Evolutionary conservation across 1,284 basidiomycete genomes (phyloP).

Genomic region (Hemileccinum hortonii): DNA sequence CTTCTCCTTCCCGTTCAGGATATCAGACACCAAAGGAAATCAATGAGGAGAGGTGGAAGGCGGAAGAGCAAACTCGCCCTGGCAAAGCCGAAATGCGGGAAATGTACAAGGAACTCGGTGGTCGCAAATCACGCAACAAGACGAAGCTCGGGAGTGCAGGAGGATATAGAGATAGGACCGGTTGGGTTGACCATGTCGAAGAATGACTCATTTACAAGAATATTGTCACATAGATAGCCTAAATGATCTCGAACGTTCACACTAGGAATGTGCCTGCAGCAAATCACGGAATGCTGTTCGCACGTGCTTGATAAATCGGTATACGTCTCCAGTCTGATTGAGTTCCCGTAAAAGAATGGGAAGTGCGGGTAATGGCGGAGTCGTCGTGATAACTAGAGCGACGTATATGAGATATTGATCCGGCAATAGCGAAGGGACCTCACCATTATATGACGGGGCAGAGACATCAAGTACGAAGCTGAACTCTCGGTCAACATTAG

Average conservation of each 20-base stretch:
- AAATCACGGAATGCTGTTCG: slow-evolving; percentile 43
- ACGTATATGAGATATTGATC: neutral
- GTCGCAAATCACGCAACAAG: slow-evolving; percentile 74
- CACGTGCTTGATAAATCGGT: slow-evolving; percentile 58
- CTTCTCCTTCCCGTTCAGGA: slow-evolving; percentile 60
- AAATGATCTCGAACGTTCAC: no score
- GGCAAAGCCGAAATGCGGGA: slow-evolving; percentile 82
- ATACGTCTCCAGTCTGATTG: slow-evolving; percentile 62
- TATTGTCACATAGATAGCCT: neutral
- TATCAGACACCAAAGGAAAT: slow-evolving; percentile 76
- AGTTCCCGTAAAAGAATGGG: slow-evolving; percentile 63
- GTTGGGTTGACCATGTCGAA: slow-evolving; percentile 52
- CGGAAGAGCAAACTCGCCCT: slow-evolving; percentile 56
- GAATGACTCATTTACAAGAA: slow-evolving; percentile 16
- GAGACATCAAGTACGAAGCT: slow-evolving; percentile 77
- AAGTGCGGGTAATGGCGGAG: slow-evolving; percentile 60
- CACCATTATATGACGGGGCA: slow-evolving; percentile 63
- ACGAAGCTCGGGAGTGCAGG: slow-evolving; percentile 60
- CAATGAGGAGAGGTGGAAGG: slow-evolving; percentile 71
- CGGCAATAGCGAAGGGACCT: slow-evolving; percentile 13
- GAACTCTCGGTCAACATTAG: slow-evolving; percentile 62
- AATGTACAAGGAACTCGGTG: slow-evolving; percentile 86
- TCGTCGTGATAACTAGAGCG: slow-evolving; percentile 61
- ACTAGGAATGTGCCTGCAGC: slow-evolving; percentile 11
- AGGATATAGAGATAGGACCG: slow-evolving; percentile 63